Conservation (phyloP, 305 asterid genomes). For the Ajuga reptans region DNA sequence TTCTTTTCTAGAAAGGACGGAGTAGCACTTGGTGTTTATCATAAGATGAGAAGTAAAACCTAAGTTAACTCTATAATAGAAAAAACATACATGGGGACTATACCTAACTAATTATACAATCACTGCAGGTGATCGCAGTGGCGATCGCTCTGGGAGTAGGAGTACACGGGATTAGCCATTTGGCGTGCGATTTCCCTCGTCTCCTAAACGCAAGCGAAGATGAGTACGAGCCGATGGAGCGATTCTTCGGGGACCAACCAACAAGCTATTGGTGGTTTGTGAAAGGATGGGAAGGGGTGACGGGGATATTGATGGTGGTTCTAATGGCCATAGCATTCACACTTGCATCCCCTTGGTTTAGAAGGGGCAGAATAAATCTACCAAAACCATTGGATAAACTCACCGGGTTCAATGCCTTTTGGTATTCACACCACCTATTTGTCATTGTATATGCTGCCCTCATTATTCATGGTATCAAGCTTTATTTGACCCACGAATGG, state of each 20-base stretch:
- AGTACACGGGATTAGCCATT: constrained; percentile 59
- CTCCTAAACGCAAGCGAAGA: constrained; percentile 45
- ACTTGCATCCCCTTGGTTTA: constrained; percentile 70
- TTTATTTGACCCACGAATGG: constrained; percentile 63
- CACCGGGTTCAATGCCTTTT: constrained; percentile 88
- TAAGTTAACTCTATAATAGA: no score
- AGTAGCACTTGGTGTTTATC: no score
- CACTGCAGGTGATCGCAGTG: constrained; percentile 50
- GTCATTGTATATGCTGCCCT: constrained; percentile 61
- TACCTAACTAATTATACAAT: no score
- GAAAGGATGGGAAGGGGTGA: constrained; percentile 69
- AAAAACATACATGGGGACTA: no score
- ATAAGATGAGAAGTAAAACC: no score
- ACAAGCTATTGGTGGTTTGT: constrained; percentile 62
- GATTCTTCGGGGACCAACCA: constrained; percentile 60
- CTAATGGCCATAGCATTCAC: constrained; percentile 81
- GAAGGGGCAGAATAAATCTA: constrained; percentile 41
- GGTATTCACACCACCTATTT: constrained; percentile 88
- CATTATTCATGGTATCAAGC: constrained; percentile 75
- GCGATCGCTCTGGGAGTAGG: constrained; percentile 66
- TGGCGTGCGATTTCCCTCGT: constrained; percentile 77
- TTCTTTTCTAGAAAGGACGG: no score
- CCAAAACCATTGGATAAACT: constrained; percentile 63
- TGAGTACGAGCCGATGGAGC: constrained; percentile 46
- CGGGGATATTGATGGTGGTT: constrained; percentile 72